Conservation (phyloP, 2,329 filamentous ascomycete species). For the Drechmeria coniospora region DNA sequence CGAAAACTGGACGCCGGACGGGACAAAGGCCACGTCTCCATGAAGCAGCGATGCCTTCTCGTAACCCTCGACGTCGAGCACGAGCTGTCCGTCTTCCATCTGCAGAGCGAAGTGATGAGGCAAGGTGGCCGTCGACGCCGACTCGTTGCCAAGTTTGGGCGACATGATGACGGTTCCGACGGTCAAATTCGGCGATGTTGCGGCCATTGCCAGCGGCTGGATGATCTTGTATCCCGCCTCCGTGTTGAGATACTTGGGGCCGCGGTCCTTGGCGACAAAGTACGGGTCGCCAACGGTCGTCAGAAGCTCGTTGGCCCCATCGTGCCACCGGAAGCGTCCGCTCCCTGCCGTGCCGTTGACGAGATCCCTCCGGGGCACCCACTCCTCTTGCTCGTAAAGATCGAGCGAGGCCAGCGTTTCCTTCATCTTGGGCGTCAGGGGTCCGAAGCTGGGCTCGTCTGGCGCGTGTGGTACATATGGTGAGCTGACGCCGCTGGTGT, state of each 20-base stretch:
- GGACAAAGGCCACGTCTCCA: constrained; percentile 14
- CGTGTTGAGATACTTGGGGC: constrained; percentile 8
- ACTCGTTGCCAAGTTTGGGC: constrained; percentile 5
- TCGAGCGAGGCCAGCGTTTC: constrained; percentile 5
- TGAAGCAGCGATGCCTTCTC: constrained; percentile 8
- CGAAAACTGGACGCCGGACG: constrained; percentile 7
- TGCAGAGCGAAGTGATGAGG: constrained; percentile 10
- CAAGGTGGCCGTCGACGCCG: constrained; percentile 3
- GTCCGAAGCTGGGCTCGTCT: constrained; percentile 7
- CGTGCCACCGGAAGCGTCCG: constrained; percentile 6
- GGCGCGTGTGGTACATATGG: constrained; percentile 6
- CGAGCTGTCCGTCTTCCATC: constrained; percentile 12
- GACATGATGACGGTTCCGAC: constrained; percentile 9
- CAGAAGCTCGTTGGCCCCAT: constrained; percentile 7
- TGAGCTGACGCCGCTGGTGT: constrained; percentile 3
- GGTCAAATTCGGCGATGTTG: constrained; percentile 7
- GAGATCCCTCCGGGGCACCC: constrained; percentile 8
- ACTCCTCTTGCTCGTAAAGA: constrained; percentile 6
- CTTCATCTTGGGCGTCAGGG: constrained; percentile 5
- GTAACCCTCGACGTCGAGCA: constrained; percentile 9
- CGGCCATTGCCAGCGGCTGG: constrained; percentile 7
- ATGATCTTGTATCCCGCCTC: constrained; percentile 9
- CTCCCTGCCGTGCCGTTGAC: constrained; percentile 8
- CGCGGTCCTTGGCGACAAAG: constrained; percentile 10
- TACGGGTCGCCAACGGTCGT: constrained; percentile 5